Conservation (phyloP, 352 stramenopile genomes). For the Pythium sukuiense region DNA sequence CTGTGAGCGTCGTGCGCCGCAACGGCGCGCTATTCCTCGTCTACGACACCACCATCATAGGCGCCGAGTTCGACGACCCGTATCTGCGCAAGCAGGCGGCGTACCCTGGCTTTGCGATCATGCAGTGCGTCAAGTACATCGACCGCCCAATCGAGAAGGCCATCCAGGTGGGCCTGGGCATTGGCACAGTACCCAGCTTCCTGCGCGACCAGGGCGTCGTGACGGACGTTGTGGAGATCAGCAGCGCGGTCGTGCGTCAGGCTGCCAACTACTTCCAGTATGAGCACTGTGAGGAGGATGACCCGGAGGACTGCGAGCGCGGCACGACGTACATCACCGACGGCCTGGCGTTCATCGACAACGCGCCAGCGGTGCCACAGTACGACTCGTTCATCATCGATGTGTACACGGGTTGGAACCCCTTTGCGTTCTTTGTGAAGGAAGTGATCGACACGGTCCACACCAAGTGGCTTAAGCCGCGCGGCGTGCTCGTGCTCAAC, state of each 20-base stretch:
- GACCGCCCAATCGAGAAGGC: constrained; percentile 40
- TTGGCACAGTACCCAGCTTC: constrained; percentile 71
- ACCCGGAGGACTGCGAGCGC: constrained; percentile 37
- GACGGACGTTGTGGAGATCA: constrained; percentile 82
- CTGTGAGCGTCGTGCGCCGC: constrained; percentile 57
- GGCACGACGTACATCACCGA: constrained; percentile 70
- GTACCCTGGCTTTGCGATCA: constrained; percentile 82
- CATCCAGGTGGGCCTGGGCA: constrained; percentile 69
- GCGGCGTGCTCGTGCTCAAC: constrained; percentile 74
- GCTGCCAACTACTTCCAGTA: constrained; percentile 76
- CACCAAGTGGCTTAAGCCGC: constrained; percentile 50
- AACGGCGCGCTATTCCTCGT: constrained; percentile 57
- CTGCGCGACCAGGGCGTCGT: constrained; percentile 56
- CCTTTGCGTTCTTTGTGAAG: constrained; percentile 66
- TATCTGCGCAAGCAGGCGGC: constrained; percentile 57
- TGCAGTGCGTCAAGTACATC: constrained; percentile 69
- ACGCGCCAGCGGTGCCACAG: constrained; percentile 31
- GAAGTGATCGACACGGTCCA: constrained; percentile 52
- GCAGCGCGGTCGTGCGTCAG: constrained; percentile 56
- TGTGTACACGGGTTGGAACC: constrained; percentile 73
- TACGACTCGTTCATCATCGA: constrained; percentile 71
- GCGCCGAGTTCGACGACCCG: constrained; percentile 71
- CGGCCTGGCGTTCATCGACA: constrained; percentile 57
- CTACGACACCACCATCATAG: constrained; percentile 81
- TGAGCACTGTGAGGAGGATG: constrained; percentile 49